Base-by-base conservation (phyloP, 768 basidiomycete species). In the Lyophyllum atratum region DNA sequence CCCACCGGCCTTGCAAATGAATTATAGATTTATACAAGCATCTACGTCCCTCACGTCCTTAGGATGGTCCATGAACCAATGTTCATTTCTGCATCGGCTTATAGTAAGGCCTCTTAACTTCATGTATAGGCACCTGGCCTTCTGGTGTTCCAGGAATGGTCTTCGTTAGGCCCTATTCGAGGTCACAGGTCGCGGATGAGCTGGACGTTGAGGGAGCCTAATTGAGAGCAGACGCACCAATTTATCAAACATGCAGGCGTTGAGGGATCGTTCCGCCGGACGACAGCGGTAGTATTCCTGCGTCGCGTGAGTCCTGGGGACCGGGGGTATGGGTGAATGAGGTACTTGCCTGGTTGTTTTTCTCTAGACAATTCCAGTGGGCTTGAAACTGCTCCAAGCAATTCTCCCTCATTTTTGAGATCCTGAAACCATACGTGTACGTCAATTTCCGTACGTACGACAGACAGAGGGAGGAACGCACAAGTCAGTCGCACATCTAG, bases 181-280 rank as follows among this genome's bases (percentile, higher is more conserved):
- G 17, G 31, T 12, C 49, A 39, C 34, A n/a, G n/a, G n/a, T n/a
- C n/a, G n/a, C 34, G 29, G 56, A n/a, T 26, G 55, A 29, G 29
- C 43, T 49, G 45, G 19, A 43, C 5, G 24, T 21, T 29, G 42
- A 1, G 15, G 33, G n/a, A 49, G 24, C 24, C 19, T n/a, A 31
- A 14, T 3, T 33, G 15, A 15, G 33, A 55, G 49, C 19, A 55
- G 40, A 85, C 92, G 63, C 63, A 94, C 96, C 64, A 98, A 83
- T 71, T 97, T 98, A 73, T 95, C 89, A 68, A 98, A 95, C 81
- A 96, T 92, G 78, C 96, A 98, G 56, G 86, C 78, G 80, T 98
- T 99, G 46, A 98, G 81, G 52, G 84, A 72, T 60, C 89, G 86
- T 72, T 99, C 97, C 3, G 86, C 87, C 71, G 90, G 88, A 62